phyloP scores from a whole-genome alignment of 2,329 filamentous ascomycete genomes.

The Sclerotinia glacialis region DNA sequence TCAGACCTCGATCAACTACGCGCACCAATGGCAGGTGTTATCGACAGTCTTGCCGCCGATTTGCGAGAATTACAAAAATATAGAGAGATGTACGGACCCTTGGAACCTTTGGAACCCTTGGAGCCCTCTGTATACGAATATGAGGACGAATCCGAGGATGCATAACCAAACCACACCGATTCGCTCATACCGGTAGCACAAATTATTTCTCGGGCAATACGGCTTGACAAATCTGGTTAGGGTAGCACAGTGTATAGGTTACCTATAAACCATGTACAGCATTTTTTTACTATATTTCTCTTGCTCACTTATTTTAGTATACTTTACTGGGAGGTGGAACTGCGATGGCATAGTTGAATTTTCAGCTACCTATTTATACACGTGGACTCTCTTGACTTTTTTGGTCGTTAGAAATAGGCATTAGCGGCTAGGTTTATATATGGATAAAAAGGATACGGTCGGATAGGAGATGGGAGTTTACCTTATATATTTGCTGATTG shows the following conservation, averaged over 20 bases:
- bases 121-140: neutral
- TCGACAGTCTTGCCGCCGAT: slow-evolving; percentile 59
- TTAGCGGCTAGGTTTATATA: slow-evolving; percentile 18
- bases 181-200: neutral
- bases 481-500: slow-evolving; percentile 6
- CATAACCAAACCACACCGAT: neutral
- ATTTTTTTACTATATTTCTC: slow-evolving; percentile 14
- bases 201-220: neutral
- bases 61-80: slow-evolving; percentile 63
- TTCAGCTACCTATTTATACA: slow-evolving; percentile 4
- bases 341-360: slow-evolving; percentile 4
- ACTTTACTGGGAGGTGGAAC: slow-evolving; percentile 14
- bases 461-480: slow-evolving; percentile 17
- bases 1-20: slow-evolving; percentile 68
- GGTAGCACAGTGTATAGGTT: slow-evolving; percentile 12
- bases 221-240: slow-evolving; percentile 9
- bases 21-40: slow-evolving; percentile 71
- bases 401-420: slow-evolving; percentile 15
- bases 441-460: slow-evolving; percentile 16
- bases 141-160: slow-evolving; percentile 16
- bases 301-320: slow-evolving; percentile 15
- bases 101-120: neutral
- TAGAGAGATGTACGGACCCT: slow-evolving; percentile 41
- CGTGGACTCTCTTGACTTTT: slow-evolving; percentile 13
- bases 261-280: slow-evolving; percentile 13